phyloP scores from a whole-genome alignment of 345 rosid genomes.

The Punica granatum region DNA sequence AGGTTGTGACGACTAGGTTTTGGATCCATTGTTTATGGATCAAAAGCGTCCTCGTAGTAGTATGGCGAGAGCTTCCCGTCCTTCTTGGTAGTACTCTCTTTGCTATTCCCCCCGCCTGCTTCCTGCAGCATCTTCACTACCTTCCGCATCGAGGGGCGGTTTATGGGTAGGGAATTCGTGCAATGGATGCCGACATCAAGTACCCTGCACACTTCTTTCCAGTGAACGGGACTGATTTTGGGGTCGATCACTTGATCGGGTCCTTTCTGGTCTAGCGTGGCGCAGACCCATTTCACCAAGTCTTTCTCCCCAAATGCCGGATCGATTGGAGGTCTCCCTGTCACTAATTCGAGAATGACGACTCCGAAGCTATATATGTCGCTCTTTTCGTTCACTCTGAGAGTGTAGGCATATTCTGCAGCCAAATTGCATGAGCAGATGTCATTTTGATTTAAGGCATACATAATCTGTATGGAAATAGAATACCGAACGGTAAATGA shows the following conservation, averaged over 20 bases:
- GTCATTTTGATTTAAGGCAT: not conserved
- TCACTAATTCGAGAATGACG: slow-evolving; percentile 70
- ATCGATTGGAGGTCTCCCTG: slow-evolving; percentile 63
- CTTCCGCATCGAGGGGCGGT: slow-evolving; percentile 84
- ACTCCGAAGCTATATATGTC: slow-evolving; percentile 92
- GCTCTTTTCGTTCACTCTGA: slow-evolving; percentile 88
- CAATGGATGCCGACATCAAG: slow-evolving; percentile 71
- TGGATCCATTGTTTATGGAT: slow-evolving; percentile 1
- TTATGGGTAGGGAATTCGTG: slow-evolving; percentile 64
- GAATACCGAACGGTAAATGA: not conserved
- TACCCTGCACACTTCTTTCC: slow-evolving; percentile 51
- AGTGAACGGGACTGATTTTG: slow-evolving; percentile 37
- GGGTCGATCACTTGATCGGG: slow-evolving; percentile 53
- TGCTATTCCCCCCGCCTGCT: slow-evolving; percentile 19
- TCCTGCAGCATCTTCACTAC: slow-evolving; percentile 86
- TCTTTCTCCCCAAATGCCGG: slow-evolving; percentile 74
- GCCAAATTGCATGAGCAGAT: not conserved
- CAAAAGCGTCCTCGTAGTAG: slow-evolving; percentile 40
- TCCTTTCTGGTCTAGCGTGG: slow-evolving; percentile 45
- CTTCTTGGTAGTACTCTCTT: slow-evolving; percentile 20
- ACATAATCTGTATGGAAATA: not conserved
- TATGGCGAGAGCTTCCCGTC: slow-evolving; percentile 70
- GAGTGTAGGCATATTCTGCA: slow-evolving; percentile 83
- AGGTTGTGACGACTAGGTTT: not conserved
- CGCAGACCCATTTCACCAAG: slow-evolving; percentile 65